phyloP scores from a whole-genome alignment of 495 filamentous ascomycete genomes.

The Aspergillus homomorphus region DNA sequence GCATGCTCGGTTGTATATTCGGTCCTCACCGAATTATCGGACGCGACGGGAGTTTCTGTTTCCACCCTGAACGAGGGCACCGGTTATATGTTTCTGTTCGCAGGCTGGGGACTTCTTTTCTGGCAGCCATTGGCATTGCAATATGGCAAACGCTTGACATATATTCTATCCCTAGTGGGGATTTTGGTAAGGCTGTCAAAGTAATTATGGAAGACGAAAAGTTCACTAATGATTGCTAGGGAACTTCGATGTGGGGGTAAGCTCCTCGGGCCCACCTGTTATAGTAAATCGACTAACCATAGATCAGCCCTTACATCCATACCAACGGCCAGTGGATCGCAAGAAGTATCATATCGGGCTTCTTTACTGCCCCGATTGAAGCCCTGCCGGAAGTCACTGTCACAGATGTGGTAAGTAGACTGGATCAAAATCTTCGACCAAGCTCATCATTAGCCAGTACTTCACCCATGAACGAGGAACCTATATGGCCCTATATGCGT shows the following conservation, averaged over 20 bases:
- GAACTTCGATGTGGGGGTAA: conserved; percentile 43
- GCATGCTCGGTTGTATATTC: conserved; percentile 60
- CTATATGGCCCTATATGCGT: conserved; percentile 64
- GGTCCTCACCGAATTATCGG: conserved; percentile 55
- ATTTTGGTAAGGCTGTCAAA: conserved; percentile 37
- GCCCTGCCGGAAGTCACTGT: conserved; percentile 59
- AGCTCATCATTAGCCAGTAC: conserved; percentile 33
- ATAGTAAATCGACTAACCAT: not conserved
- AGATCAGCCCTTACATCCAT: conserved; percentile 32
- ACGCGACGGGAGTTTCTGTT: conserved; percentile 53
- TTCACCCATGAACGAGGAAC: conserved; percentile 65
- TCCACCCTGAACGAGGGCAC: conserved; percentile 57
- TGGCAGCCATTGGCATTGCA: conserved; percentile 68
- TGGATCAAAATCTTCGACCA: not conserved
- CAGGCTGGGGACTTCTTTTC: conserved; percentile 62
- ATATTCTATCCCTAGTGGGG: conserved; percentile 56
- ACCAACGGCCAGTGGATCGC: conserved; percentile 63
- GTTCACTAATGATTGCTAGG: conserved; percentile 17
- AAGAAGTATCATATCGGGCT: conserved; percentile 58
- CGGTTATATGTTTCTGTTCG: conserved; percentile 61
- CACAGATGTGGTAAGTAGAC: conserved; percentile 51
- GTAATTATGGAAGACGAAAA: not conserved
- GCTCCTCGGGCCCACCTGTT: not conserved
- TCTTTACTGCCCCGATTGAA: conserved; percentile 65
- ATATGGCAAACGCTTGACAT: conserved; percentile 65